phyloP scores from a whole-genome alignment of 2,329 filamentous ascomycete species.

The Fonsecaea multimorphosa region DNA sequence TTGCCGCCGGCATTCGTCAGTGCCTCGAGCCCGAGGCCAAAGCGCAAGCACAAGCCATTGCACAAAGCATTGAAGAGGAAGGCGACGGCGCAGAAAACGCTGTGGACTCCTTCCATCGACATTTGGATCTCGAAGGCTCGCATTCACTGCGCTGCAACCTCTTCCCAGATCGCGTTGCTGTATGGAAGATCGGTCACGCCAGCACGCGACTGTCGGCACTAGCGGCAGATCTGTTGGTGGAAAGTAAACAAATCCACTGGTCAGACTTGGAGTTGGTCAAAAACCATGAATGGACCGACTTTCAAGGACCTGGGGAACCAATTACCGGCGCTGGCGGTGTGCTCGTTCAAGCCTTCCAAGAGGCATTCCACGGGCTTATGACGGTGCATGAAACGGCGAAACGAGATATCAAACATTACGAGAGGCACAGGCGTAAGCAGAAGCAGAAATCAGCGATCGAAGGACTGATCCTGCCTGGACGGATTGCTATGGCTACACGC shows the following conservation, averaged over 20 bases:
- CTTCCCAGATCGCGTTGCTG: constrained; percentile 56
- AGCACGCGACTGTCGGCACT: constrained; percentile 57
- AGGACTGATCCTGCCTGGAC: constrained; percentile 32
- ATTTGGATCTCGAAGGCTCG: constrained; percentile 43
- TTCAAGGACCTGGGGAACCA: constrained; percentile 61
- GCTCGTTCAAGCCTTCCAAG: constrained; percentile 52
- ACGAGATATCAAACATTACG: constrained; percentile 55
- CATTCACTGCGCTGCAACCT: constrained; percentile 48
- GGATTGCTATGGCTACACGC: constrained; percentile 34
- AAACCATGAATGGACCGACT: constrained; percentile 60
- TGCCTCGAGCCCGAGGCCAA: constrained; percentile 45
- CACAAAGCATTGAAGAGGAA: constrained; percentile 46
- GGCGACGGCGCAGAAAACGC: constrained; percentile 49
- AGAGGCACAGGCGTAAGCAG: constrained; percentile 51
- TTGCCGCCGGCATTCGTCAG: constrained; percentile 48
- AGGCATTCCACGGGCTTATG: constrained; percentile 57
- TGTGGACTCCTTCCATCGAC: constrained; percentile 50
- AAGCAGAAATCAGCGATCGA: constrained; percentile 29
- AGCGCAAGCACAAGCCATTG: constrained; percentile 45
- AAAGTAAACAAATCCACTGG: constrained; percentile 60
- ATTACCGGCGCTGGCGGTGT: constrained; percentile 58
- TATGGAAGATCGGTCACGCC: constrained; percentile 59
- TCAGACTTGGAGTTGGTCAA: constrained; percentile 55
- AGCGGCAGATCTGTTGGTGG: constrained; percentile 60
- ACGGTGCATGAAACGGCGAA: constrained; percentile 57